phyloP scores from a whole-genome alignment of 306 rosid genomes.

The Castanea sativa region DNA sequence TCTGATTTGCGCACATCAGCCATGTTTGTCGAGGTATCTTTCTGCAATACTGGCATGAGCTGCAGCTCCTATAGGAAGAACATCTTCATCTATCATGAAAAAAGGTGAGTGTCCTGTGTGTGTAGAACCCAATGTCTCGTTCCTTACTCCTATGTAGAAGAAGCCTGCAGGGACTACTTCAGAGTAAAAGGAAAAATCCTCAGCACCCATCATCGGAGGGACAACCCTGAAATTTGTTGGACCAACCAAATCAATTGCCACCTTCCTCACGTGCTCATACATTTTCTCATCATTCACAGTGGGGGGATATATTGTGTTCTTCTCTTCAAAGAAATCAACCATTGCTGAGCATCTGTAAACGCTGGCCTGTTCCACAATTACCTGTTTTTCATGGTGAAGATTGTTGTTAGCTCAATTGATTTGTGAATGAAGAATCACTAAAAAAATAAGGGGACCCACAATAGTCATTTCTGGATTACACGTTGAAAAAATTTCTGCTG shows the following conservation, averaged over 20 bases:
- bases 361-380: constrained; percentile 78
- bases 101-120: constrained; percentile 94
- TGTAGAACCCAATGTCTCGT: constrained; percentile 78
- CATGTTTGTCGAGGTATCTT: constrained; percentile 71
- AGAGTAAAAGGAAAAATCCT: constrained; percentile 86
- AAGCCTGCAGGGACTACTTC: constrained; percentile 72
- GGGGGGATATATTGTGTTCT: constrained; percentile 82
- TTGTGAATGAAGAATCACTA: too few relatives aligned
- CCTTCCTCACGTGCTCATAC: constrained; percentile 89
- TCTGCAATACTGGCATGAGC: constrained; percentile 84
- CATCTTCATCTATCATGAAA: constrained; percentile 87
- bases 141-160: constrained; percentile 78
- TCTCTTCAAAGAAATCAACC: constrained; percentile 80
- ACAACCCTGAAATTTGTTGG: constrained; percentile 67
- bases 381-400: constrained; percentile 42
- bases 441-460: background rate
- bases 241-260: constrained; percentile 69
- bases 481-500: background rate
- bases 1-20: constrained; percentile 4
- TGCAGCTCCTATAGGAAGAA: constrained; percentile 76
- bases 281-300: constrained; percentile 77
- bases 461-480: background rate
- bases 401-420: background rate
- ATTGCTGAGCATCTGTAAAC: constrained; percentile 76
- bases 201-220: constrained; percentile 95